Conservation (phyloP, 2,329 filamentous ascomycete genomes). For the Exophiala viscosa region DNA sequence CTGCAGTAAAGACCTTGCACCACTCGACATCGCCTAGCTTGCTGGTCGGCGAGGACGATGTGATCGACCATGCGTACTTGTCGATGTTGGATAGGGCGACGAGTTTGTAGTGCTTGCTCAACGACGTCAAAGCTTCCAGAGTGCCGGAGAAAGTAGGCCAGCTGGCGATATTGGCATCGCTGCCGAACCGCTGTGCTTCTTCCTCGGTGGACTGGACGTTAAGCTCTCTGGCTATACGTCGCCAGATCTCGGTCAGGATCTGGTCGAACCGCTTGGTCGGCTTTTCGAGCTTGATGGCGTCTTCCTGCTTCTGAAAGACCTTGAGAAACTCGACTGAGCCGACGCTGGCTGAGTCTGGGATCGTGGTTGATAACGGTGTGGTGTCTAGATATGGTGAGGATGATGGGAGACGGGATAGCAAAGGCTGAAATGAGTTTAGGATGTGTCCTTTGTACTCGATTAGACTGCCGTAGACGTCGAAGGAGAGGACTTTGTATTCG, state of each 20-base stretch:
- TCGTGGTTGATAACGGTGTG: constrained; percentile 19
- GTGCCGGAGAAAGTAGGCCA: constrained; percentile 60
- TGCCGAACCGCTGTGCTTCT: constrained; percentile 48
- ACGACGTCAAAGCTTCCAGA: constrained; percentile 48
- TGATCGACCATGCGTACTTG: constrained; percentile 45
- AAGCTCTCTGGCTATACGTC: constrained; percentile 34
- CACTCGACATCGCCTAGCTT: constrained; percentile 57
- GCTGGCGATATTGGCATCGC: constrained; percentile 38
- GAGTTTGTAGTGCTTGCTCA: constrained; percentile 52
- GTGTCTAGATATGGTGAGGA: constrained; percentile 32
- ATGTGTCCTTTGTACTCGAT: constrained; percentile 73
- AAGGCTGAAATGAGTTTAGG: constrained; percentile 48
- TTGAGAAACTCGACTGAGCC: constrained; percentile 41
- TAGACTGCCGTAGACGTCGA: constrained; percentile 77
- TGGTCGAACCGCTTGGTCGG: constrained; percentile 59
- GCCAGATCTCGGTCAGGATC: constrained; percentile 51
- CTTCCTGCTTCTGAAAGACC: constrained; percentile 47
- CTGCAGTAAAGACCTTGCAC: constrained; percentile 54
- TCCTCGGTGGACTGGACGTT: constrained; percentile 20
- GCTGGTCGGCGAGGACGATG: constrained; percentile 46
- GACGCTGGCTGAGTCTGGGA: constrained; percentile 20
- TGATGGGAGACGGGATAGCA: constrained; percentile 28
- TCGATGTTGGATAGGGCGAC: constrained; percentile 59
- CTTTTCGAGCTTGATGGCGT: constrained; percentile 48
- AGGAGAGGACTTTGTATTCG: constrained; percentile 53